Evolutionary conservation across 139 green algal species (phyloP).

Genomic region (Picochlorum sp.): DNA sequence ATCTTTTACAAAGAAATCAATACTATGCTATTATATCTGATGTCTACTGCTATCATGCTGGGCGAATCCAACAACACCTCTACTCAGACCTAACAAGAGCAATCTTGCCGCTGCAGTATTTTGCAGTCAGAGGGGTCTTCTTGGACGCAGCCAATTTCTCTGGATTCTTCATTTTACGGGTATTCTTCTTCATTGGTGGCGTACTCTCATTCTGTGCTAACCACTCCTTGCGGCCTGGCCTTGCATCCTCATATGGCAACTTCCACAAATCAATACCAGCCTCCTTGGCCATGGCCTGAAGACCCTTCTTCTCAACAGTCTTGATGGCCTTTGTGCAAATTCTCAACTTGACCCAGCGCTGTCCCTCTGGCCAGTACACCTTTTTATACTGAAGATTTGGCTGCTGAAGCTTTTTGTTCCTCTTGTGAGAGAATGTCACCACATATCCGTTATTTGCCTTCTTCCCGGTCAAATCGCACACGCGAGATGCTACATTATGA

Average conservation of each 20-base stretch:
- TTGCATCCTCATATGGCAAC: conserved; percentile 65
- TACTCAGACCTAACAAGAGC: conserved; percentile 20
- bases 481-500: conserved; percentile 29
- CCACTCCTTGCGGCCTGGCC: conserved; percentile 46
- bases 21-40: conserved; percentile 3
- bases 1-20: not conserved
- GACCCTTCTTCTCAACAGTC: conserved; percentile 82
- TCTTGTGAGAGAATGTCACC: conserved; percentile 96
- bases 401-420: conserved; percentile 92
- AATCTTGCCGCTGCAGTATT: conserved; percentile 38
- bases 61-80: no score
- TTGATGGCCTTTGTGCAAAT: conserved; percentile 68
- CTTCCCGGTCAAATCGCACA: conserved; percentile 85
- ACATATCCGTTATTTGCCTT: conserved; percentile 94
- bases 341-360: conserved; percentile 67
- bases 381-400: conserved; percentile 82
- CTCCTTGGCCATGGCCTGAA: conserved; percentile 84
- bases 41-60: no score
- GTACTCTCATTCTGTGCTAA: conserved; percentile 21
- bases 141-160: conserved; percentile 73
- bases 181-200: conserved; percentile 36
- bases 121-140: conserved; percentile 46
- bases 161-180: conserved; percentile 79
- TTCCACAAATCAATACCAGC: conserved; percentile 80
- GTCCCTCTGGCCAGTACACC: conserved; percentile 51